phyloP scores from a whole-genome alignment of 2,329 filamentous ascomycete species.

The Aphanocladium album region DNA sequence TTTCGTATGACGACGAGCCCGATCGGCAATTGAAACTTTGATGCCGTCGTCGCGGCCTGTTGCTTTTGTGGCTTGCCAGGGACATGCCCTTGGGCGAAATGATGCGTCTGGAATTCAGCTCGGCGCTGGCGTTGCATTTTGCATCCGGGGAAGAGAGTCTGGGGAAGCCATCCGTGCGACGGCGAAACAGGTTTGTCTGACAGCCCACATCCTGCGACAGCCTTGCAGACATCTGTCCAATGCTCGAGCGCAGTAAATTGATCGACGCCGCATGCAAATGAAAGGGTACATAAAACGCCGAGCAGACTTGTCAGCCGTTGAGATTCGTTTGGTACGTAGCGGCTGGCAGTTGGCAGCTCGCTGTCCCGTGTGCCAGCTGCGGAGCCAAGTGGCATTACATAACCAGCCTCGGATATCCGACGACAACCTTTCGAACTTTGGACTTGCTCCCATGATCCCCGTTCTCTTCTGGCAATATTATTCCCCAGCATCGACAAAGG shows the following conservation, averaged over 20 bases:
- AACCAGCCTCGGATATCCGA: background rate
- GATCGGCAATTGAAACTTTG: background rate
- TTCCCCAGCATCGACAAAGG: background rate
- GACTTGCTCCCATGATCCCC: background rate
- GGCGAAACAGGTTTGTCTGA: background rate
- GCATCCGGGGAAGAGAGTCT: background rate
- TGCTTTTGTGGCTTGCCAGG: background rate
- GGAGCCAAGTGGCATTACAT: constrained; percentile 1
- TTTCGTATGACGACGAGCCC: background rate
- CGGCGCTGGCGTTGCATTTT: background rate
- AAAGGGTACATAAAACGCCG: background rate
- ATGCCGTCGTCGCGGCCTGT: background rate
- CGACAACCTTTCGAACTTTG: no score
- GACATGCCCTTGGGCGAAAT: background rate
- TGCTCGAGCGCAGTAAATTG: background rate
- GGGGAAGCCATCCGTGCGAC: background rate
- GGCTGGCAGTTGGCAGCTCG: background rate
- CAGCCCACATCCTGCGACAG: no score
- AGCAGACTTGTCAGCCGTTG: background rate
- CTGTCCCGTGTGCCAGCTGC: background rate
- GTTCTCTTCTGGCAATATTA: background rate
- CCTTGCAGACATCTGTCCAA: background rate
- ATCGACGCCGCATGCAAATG: background rate
- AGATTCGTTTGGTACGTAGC: no score
- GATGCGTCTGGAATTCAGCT: background rate